Base-by-base conservation (phyloP, 495 filamentous ascomycete species). In the Hypoxylon fragiforme region DNA sequence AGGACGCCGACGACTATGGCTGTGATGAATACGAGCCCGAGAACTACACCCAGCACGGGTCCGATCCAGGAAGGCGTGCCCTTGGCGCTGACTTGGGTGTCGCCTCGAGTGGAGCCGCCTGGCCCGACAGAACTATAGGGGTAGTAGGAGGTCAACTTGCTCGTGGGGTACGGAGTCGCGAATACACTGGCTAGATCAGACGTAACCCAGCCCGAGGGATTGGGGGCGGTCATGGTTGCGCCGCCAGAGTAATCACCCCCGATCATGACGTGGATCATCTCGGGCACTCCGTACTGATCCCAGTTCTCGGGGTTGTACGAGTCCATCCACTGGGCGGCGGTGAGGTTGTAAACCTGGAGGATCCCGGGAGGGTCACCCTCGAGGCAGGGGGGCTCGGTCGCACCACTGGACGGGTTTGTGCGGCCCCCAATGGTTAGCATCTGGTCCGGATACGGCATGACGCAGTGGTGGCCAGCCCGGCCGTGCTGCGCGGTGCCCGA, bases 341-440 rank as follows among this genome's bases (percentile, higher is more conserved):
- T 87, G 28, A 91, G 67, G 49, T 90, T 87, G 67, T 86, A 87
- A 7, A 86, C 73, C 28, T 79, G 73, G 28, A 87, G 63, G 13
- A 88, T 64, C 12, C 44, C 44, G 3, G 56, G 50, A 11, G 12
- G 7, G 5, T 83, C 76, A 12, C 67, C 77, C 1, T 71, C 65
- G 6, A 91, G 53, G 58, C 87, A 90, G 30, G 0, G 48, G 24
- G 13, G 24, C 24, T 28, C 19, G 0, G 5, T 8, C 14, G 21
- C 64, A n/a, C n/a, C 74, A 4, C 49, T 24, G 1, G 60, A 22
- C n/a, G n/a, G n/a, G 14, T 52, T 9, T 3, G 63, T 64, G 8
- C 68, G 60, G 0, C 88, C 86, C 8, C 87, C 88, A n/a, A 91
- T 65, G 0, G 79, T 76, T 51, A 90, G 67, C 85, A 91, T 88